Conservation (phyloP, 2,329 filamentous ascomycete genomes). For the Calonectria pauciramosa region DNA sequence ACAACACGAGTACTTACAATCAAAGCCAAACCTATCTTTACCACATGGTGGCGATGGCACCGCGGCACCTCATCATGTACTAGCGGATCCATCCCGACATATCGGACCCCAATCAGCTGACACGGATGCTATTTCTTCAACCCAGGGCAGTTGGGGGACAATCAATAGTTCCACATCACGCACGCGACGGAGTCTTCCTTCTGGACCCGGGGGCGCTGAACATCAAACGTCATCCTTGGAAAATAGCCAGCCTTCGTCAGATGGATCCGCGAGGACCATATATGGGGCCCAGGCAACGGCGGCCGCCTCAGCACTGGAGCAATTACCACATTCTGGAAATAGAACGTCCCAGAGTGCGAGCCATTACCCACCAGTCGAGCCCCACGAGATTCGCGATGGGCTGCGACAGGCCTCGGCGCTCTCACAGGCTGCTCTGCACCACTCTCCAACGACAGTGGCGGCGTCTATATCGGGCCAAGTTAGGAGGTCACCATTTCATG, state of each 20-base stretch:
- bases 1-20: conserved; percentile 46
- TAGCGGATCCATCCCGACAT: conserved; percentile 31
- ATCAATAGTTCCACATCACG: conserved; percentile 17
- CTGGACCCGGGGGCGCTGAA: conserved; percentile 24
- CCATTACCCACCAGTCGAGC: conserved; percentile 23
- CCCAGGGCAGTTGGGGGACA: conserved; percentile 32
- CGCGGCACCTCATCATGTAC: conserved; percentile 29
- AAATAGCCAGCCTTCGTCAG: conserved; percentile 31
- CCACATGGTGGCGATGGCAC: conserved; percentile 41
- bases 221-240: conserved; percentile 11
- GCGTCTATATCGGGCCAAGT: conserved; percentile 46
- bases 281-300: conserved; percentile 7
- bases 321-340: background rate
- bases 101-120: conserved; percentile 20
- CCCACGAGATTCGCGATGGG: conserved; percentile 23
- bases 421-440: conserved; percentile 38
- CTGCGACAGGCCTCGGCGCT: conserved; percentile 22
- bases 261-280: conserved; percentile 29
- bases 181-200: conserved; percentile 35
- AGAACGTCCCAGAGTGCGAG: conserved; percentile 20
- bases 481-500: conserved; percentile 50
- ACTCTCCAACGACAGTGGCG: conserved; percentile 45
- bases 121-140: conserved; percentile 22
- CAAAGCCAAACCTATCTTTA: conserved; percentile 43
- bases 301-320: background rate